phyloP scores from a whole-genome alignment of 208 protist species.

The Naegleria lovaniensis region DNA sequence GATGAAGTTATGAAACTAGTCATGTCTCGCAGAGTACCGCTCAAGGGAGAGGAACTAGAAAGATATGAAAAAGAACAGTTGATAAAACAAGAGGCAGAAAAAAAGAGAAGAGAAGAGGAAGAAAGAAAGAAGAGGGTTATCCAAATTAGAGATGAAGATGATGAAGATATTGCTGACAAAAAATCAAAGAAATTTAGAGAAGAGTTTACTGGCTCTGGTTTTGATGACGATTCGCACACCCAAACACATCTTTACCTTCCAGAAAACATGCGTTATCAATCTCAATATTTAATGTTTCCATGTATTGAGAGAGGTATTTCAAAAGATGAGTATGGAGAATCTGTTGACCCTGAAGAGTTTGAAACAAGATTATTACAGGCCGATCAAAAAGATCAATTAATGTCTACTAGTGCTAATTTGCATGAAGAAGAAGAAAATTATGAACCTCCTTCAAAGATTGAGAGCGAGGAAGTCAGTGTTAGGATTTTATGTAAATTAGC shows the following conservation, averaged over 20 bases:
- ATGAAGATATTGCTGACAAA: neutral
- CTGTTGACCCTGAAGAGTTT: constrained; percentile 17
- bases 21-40: neutral
- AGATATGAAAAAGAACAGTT: constrained; percentile 3
- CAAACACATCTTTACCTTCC: constrained; percentile 20
- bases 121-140: constrained; percentile 2
- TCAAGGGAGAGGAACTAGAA: constrained; percentile 27
- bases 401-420: neutral
- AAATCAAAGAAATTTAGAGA: neutral
- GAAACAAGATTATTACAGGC: neutral
- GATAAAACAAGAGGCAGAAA: constrained; percentile 12
- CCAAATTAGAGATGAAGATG: constrained; percentile 29
- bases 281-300: constrained; percentile 43
- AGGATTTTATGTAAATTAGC: neutral
- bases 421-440: constrained; percentile 23
- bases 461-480: neutral
- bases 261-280: constrained; percentile 27
- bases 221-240: neutral
- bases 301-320: constrained; percentile 18
- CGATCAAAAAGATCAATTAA: neutral
- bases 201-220: neutral
- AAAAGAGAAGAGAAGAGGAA: neutral
- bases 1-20: neutral
- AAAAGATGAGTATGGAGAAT: constrained; percentile 41
- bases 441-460: constrained; percentile 16